A percentile compares a stretch with the other conserved stretches of the same genome.
Evolutionary conservation across 1,284 basidiomycete genomes (phyloP).

Genomic region (Puccinia brachypodii): DNA sequence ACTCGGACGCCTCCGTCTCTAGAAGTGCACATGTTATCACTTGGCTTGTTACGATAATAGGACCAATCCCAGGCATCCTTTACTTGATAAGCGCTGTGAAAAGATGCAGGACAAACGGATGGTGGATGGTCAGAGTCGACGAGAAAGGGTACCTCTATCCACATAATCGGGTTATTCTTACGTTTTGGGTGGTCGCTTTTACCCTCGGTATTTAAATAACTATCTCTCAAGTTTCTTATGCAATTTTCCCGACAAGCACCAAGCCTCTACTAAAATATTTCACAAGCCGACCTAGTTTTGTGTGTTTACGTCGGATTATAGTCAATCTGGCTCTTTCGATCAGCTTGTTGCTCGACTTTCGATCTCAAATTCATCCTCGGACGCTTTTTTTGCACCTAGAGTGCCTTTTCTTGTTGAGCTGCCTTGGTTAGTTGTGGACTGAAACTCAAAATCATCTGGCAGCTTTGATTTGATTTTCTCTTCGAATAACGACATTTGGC

Average conservation of each 20-base stretch:
- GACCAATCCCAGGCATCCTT: slow-evolving; percentile 8
- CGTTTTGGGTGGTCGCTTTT: neutral
- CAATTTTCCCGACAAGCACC: neutral
- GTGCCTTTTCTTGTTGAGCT: neutral
- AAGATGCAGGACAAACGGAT: neutral
- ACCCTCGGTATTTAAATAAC: neutral
- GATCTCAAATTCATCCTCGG: slow-evolving; percentile 8
- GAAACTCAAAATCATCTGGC: neutral
- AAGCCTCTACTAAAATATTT: neutral
- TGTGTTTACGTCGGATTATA: neutral
- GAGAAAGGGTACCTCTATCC: slow-evolving; percentile 22
- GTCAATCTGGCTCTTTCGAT: slow-evolving; percentile 26
- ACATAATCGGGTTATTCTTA: neutral
- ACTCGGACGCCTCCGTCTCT: neutral
- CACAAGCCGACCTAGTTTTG: neutral
- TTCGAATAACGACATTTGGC: neutral
- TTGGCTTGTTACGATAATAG: neutral
- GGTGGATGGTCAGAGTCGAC: slow-evolving; percentile 7
- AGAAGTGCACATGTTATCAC: neutral
- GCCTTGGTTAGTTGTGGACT: neutral
- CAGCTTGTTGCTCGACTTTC: slow-evolving; percentile 7
- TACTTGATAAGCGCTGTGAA: slow-evolving; percentile 2
- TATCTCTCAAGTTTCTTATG: neutral
- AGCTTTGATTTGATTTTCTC: slow-evolving; percentile 1
- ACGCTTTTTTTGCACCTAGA: neutral